phyloP scores from a whole-genome alignment of 2,329 filamentous ascomycete species.

The Verticillium longisporum region DNA sequence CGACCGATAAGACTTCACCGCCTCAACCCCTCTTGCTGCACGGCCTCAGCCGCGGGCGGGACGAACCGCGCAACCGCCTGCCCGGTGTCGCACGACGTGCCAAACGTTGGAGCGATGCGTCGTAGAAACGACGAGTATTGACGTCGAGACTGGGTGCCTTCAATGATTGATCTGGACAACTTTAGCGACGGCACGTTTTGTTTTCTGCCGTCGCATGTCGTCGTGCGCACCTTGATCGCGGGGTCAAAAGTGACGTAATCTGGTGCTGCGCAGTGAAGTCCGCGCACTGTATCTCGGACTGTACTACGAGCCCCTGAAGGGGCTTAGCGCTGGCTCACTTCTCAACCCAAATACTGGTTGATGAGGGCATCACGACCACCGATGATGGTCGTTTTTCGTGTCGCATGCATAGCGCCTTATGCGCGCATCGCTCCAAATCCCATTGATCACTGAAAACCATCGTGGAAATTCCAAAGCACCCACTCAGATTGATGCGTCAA shows the following conservation, averaged over 20 bases:
- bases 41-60: not conserved
- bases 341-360: not conserved
- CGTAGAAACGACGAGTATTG: not conserved
- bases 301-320: not conserved
- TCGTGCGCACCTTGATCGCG: not conserved
- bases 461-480: not conserved
- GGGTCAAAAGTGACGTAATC: not conserved
- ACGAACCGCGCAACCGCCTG: not conserved
- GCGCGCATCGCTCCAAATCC: not conserved
- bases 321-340: not conserved
- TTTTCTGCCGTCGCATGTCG: not conserved
- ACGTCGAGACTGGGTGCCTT: not conserved
- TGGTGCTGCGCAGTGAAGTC: not conserved
- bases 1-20: not conserved
- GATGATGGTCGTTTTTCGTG: not conserved
- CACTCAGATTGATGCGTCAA: not conserved
- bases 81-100: not conserved
- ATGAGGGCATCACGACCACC: not conserved
- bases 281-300: not conserved
- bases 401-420: not conserved
- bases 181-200: not conserved
- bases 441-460: not conserved
- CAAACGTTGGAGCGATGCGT: not conserved
- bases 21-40: not conserved
- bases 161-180: not conserved